phyloP scores from a whole-genome alignment of 2,329 filamentous ascomycete genomes.

The Colletotrichum simmondsii region DNA sequence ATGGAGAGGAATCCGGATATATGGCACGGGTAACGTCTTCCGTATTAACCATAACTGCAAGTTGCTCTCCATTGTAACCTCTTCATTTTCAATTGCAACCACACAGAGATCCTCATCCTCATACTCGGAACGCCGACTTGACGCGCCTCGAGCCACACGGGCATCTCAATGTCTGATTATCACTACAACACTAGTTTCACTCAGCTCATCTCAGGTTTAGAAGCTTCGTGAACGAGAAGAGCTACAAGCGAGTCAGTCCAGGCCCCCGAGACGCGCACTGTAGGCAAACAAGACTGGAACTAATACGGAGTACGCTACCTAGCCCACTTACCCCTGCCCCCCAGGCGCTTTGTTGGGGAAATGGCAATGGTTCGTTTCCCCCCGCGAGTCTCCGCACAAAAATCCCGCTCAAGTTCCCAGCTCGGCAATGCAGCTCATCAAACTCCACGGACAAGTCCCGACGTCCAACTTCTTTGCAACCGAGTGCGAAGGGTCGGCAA shows the following conservation, averaged over 20 bases:
- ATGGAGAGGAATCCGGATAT: constrained; percentile 9
- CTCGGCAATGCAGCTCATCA: constrained; percentile 1
- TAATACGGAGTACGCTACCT: not conserved
- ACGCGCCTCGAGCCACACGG: constrained; percentile 13
- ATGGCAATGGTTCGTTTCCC: not conserved
- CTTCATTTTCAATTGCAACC: not conserved
- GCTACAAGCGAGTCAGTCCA: not conserved
- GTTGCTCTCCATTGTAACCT: not conserved
- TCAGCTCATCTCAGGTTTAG: not conserved
- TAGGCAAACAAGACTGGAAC: not conserved
- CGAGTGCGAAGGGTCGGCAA: constrained; percentile 1
- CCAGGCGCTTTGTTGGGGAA: not conserved
- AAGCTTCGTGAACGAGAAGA: not conserved
- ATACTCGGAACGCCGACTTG: no score
- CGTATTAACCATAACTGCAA: not conserved
- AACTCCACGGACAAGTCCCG: constrained; percentile 6
- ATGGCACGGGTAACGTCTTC: not conserved
- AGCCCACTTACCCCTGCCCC: not conserved
- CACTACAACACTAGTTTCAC: not conserved
- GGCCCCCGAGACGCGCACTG: constrained; percentile 11
- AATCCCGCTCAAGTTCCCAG: constrained; percentile 1
- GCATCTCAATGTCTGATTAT: not conserved
- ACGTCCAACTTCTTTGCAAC: not conserved
- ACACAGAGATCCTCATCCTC: no score
- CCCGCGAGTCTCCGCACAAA: constrained; percentile 3